Conservation (phyloP, 768 basidiomycete species). For the Trametopsis cervina region DNA sequence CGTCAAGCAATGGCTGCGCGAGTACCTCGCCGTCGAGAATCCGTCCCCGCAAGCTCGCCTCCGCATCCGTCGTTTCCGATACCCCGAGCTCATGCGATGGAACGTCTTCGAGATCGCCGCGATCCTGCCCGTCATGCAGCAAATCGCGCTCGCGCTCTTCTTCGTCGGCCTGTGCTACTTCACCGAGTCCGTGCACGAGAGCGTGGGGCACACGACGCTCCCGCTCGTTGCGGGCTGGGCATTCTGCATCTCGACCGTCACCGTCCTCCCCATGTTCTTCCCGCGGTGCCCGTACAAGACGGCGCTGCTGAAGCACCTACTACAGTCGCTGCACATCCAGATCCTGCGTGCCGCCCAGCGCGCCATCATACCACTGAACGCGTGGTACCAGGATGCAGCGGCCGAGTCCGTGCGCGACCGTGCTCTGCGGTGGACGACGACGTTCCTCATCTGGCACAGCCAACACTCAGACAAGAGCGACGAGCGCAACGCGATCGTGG, state of each 20-base stretch:
- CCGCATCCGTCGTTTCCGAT: background rate
- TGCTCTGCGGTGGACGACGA: background rate
- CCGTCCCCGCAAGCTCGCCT: background rate
- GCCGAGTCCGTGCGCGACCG: background rate
- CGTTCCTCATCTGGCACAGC: background rate
- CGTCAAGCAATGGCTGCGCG: constrained; percentile 6
- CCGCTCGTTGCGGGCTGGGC: constrained; percentile 2
- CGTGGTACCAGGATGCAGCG: background rate
- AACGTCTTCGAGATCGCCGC: constrained; percentile 6
- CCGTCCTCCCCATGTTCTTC: constrained; percentile 1
- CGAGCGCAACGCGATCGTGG: background rate
- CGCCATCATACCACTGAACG: background rate
- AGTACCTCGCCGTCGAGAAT: constrained; percentile 3
- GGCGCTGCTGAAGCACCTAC: background rate
- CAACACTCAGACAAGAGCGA: background rate
- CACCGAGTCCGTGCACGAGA: background rate
- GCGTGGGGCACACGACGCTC: background rate
- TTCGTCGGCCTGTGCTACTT: constrained; percentile 5
- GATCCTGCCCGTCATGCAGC: background rate
- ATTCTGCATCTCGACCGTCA: background rate
- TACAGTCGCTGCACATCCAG: background rate
- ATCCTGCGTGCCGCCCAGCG: background rate
- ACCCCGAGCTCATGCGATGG: background rate
- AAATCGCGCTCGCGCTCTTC: constrained; percentile 5
- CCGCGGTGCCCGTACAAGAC: constrained; percentile 10